A percentile compares a stretch with the other conserved stretches of the same genome.
phyloP scores from a whole-genome alignment of 352 stramenopile genomes.

The Phytopythium kandeliae region DNA sequence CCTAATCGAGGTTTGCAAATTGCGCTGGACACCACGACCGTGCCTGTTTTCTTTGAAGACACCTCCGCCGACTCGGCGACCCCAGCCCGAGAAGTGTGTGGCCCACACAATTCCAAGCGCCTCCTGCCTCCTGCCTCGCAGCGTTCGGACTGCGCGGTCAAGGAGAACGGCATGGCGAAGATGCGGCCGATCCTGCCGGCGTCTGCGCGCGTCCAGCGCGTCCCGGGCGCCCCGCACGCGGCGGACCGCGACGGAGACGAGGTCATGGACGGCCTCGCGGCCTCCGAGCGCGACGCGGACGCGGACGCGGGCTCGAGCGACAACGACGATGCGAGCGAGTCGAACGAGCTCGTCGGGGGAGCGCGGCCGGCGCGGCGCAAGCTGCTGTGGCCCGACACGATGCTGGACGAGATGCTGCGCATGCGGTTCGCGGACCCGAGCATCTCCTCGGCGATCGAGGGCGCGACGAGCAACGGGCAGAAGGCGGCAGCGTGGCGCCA shows the following conservation, averaged over 20 bases:
- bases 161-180: background rate
- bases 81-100: no score
- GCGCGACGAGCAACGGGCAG: background rate
- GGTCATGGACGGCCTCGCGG: background rate
- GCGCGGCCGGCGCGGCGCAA: background rate
- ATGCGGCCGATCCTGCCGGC: background rate
- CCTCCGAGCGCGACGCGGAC: background rate
- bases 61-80: no score
- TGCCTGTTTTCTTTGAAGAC: no score
- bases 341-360: background rate
- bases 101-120: no score
- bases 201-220: background rate
- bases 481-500: constrained; percentile 1
- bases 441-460: background rate
- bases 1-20: no score
- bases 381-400: background rate
- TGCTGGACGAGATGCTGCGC: constrained; percentile 1
- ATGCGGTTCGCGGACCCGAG: background rate
- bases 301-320: background rate
- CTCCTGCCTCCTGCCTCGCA: no score
- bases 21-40: no score
- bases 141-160: no score
- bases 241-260: background rate
- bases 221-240: no score
- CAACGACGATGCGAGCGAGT: background rate